phyloP scores from a whole-genome alignment of 176 grass and related monocot species.

The Pharus latifolius region DNA sequence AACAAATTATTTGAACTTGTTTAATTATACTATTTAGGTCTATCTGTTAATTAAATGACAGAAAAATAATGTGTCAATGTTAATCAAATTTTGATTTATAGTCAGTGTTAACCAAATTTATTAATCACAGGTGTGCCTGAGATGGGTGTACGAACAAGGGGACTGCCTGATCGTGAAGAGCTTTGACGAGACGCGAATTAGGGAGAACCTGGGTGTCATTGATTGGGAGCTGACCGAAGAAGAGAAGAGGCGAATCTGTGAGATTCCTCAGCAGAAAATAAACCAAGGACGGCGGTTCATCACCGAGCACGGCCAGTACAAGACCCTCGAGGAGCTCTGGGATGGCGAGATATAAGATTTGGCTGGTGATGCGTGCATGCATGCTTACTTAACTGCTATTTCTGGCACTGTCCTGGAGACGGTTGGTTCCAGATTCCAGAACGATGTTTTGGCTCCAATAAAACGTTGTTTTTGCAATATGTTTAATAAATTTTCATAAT shows the following conservation, averaged over 20 bases:
- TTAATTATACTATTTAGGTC: no score
- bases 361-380: no score
- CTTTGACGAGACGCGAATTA: slow-evolving; percentile 44
- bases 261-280: slow-evolving; percentile 39
- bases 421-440: no score
- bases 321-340: slow-evolving; percentile 50
- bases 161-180: slow-evolving; percentile 62
- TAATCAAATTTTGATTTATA: no score
- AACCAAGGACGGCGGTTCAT: slow-evolving; percentile 27
- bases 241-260: slow-evolving; percentile 19
- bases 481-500: no score
- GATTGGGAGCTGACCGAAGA: slow-evolving; percentile 58
- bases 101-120: no score
- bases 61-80: no score
- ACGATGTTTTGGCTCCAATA: no score
- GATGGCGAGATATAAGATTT: slow-evolving; percentile 39
- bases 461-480: background rate
- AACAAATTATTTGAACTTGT: no score
- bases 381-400: no score
- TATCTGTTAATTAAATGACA: no score
- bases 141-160: slow-evolving; percentile 63
- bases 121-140: slow-evolving; percentile 61
- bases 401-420: background rate
- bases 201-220: slow-evolving; percentile 50
- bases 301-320: slow-evolving; percentile 28